Evolutionary conservation across 83 land plant genomes (phyloP), one percentile per base, ranked within the genome.

Genomic region (Larix sibirica): DNA sequence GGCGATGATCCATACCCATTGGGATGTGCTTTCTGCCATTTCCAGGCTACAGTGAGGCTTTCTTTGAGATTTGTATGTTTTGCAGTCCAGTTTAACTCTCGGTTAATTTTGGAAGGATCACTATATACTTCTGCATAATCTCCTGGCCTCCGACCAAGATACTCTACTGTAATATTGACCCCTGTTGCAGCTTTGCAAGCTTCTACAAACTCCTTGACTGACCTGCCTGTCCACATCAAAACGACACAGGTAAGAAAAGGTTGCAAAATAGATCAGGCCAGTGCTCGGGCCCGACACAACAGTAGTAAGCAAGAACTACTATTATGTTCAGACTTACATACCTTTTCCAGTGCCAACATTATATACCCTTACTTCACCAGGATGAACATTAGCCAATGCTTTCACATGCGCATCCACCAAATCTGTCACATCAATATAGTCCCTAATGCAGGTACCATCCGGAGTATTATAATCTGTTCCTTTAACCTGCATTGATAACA

Each of bases 311-410:
- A 64, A 81, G 56, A 61, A 77, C 63, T 66, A 26, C 3, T 3
- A 16, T 81, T 8, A 81, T 5, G 40, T 6, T 62, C n/a, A 14
- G 56, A 80, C 44, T 80, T 61, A 18, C 24, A 9, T 84, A 93
- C 97, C 97, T 92, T 87, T 90, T 78, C 98, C 98, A n/a, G 98
- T 95, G 69, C 98, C 98, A 54, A 95, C 98, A 81, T 95, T 95
- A 87, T 89, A 95, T 38, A 95, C 87, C 65, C 91, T 90, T 54
- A 93, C 92, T 79, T 90, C 91, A 18, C 81, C 69, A 18, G 90
- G 87, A 50, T 26, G 62, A 58, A 89, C 94, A 79, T 89, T 96
- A 58, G 67, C 83, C 70, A 95, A 88, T 31, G 98, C 98, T 79
- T 94, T 94, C 16, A 95, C 93, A 86, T 95, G 98, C 75, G 96